phyloP scores from a whole-genome alignment of 2,329 filamentous ascomycete genomes.

The Aspergillus fumigatus region DNA sequence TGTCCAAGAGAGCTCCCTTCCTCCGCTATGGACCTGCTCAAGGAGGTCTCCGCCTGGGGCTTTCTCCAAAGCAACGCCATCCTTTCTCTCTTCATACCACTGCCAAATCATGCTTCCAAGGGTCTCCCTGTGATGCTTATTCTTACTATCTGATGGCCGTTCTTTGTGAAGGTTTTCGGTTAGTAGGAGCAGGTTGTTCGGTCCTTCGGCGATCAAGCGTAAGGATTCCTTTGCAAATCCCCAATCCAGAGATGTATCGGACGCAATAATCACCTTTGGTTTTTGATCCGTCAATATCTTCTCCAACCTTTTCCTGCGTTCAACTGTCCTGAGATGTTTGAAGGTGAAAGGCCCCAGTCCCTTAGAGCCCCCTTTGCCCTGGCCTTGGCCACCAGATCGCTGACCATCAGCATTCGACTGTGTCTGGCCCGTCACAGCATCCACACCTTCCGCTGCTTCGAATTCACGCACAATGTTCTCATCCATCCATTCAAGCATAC shows the following conservation, averaged over 20 bases:
- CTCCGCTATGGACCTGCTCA: slow-evolving; percentile 63
- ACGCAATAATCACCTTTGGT: slow-evolving; percentile 78
- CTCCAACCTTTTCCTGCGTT: slow-evolving; percentile 74
- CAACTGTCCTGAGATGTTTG: slow-evolving; percentile 74
- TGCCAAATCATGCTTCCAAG: slow-evolving; percentile 75
- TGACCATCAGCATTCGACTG: slow-evolving; percentile 42
- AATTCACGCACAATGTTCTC: slow-evolving; percentile 91
- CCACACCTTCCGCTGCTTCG: slow-evolving; percentile 55
- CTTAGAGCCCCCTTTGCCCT: slow-evolving; percentile 39
- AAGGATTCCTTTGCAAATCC: slow-evolving; percentile 84
- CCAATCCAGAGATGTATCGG: slow-evolving; percentile 87
- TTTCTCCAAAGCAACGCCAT: slow-evolving; percentile 59
- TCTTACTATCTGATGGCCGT: slow-evolving; percentile 17
- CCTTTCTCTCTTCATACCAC: slow-evolving; percentile 66
- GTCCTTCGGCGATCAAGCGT: slow-evolving; percentile 66
- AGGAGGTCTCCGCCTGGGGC: slow-evolving; percentile 53
- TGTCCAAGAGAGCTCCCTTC: slow-evolving; percentile 57
- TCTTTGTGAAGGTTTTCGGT: slow-evolving; percentile 60
- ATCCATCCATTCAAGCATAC: slow-evolving; percentile 99
- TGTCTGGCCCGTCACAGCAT: slow-evolving; percentile 31
- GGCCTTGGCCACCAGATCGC: slow-evolving; percentile 26
- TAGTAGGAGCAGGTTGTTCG: slow-evolving; percentile 78
- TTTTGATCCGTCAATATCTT: slow-evolving; percentile 55
- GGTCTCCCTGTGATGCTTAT: slow-evolving; percentile 45
- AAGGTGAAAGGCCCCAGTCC: slow-evolving; percentile 79